Evolutionary conservation across 1,284 basidiomycete species (phyloP).

Genomic region (Anthracocystis panici-leucophaei): DNA sequence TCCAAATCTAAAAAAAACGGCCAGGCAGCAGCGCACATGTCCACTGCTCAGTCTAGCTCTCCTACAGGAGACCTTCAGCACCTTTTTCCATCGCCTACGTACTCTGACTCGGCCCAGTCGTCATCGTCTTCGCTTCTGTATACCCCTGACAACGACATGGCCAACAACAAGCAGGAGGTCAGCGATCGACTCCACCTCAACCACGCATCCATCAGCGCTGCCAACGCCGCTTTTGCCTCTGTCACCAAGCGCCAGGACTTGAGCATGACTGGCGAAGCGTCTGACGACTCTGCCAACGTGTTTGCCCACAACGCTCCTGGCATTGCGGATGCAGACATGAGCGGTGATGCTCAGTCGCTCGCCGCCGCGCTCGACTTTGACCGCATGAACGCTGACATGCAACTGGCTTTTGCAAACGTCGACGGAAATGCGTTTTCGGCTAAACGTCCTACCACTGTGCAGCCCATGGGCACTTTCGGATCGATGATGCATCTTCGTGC

Average conservation of each 20-base stretch:
- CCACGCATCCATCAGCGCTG: slow-evolving; percentile 41
- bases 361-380: slow-evolving; percentile 49
- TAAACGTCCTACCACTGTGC: slow-evolving; percentile 39
- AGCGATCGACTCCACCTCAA: slow-evolving; percentile 33
- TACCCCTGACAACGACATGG: slow-evolving; percentile 50
- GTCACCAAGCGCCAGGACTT: slow-evolving; percentile 31
- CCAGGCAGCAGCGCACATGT: slow-evolving; percentile 30
- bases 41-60: slow-evolving; percentile 38
- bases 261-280: slow-evolving; percentile 7
- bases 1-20: background rate
- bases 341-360: slow-evolving; percentile 37
- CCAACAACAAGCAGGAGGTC: slow-evolving; percentile 14
- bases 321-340: slow-evolving; percentile 26
- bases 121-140: slow-evolving; percentile 47
- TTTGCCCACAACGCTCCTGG: slow-evolving; percentile 33
- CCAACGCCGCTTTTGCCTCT: slow-evolving; percentile 52
- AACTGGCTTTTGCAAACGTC: slow-evolving; percentile 14
- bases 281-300: slow-evolving; percentile 21
- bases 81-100: slow-evolving; percentile 52
- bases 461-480: slow-evolving; percentile 10
- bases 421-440: slow-evolving; percentile 22
- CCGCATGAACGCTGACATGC: slow-evolving; percentile 37
- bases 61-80: slow-evolving; percentile 40
- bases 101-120: slow-evolving; percentile 50
- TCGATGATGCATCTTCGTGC: slow-evolving; percentile 37